A percentile compares a stretch with the other conserved stretches of the same genome.
phyloP scores from a whole-genome alignment of 768 basidiomycete genomes.

The Mycena haematopus region DNA sequence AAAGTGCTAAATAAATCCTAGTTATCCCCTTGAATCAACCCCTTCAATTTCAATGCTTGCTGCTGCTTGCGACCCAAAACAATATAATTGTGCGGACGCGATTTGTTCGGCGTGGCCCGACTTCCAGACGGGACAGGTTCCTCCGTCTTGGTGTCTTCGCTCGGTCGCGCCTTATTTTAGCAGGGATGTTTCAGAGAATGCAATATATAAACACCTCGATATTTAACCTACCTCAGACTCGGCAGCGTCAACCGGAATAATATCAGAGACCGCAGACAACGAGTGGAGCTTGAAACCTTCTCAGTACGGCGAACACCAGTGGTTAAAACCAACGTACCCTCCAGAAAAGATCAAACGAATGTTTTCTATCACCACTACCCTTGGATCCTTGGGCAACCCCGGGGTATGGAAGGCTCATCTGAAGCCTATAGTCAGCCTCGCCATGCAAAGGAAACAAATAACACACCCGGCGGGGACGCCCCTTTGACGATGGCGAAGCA shows the following conservation, averaged over 20 bases:
- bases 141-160: not conserved
- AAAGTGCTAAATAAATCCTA: not conserved
- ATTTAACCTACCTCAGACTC: slow-evolving; percentile 3
- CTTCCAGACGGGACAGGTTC: not conserved
- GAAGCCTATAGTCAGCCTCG: slow-evolving; percentile 2
- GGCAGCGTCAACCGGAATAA: slow-evolving; percentile 8
- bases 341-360: slow-evolving; percentile 49
- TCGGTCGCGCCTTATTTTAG: not conserved
- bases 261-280: slow-evolving; percentile 18
- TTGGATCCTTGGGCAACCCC: slow-evolving; percentile 46
- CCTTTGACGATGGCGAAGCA: slow-evolving; percentile 13
- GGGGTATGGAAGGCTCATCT: slow-evolving; percentile 44
- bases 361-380: slow-evolving; percentile 38
- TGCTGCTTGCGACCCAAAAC: slow-evolving; percentile 14
- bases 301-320: not conserved
- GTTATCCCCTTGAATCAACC: not conserved
- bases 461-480: slow-evolving; percentile 23
- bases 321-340: not conserved
- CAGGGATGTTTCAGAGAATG: not conserved
- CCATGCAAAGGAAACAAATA: not conserved
- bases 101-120: not conserved
- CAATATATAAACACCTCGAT: not conserved
- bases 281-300: not conserved
- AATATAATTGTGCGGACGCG: slow-evolving; percentile 7
- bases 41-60: not conserved